Evolutionary conservation across 352 stramenopile genomes (phyloP).

Genomic region (Thraustochytrium striatum): DNA sequence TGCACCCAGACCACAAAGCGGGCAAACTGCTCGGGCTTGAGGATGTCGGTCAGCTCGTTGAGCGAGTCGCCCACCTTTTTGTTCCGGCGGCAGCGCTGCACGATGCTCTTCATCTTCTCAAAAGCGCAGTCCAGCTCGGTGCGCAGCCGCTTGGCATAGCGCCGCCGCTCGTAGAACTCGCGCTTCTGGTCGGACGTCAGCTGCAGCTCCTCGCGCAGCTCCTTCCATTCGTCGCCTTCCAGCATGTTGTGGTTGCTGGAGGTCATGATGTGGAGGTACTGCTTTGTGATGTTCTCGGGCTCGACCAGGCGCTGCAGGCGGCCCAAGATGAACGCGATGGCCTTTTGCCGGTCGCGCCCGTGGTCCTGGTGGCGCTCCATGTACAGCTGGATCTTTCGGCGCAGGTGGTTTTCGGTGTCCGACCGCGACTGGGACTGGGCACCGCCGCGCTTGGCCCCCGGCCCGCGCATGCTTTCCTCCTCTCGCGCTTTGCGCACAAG

Average conservation of each 20-base stretch:
- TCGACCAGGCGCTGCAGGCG: slow-evolving; percentile 36
- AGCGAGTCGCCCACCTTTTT: slow-evolving; percentile 48
- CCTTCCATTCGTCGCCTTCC: not conserved
- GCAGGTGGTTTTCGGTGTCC: not conserved
- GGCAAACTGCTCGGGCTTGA: slow-evolving; percentile 44
- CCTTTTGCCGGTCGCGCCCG: slow-evolving; percentile 43
- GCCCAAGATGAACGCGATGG: slow-evolving; percentile 41
- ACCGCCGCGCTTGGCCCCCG: no score
- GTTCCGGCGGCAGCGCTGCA: slow-evolving; percentile 36
- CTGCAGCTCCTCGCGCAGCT: slow-evolving; percentile 33
- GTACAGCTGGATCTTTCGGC: slow-evolving; percentile 38
- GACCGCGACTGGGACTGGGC: no score
- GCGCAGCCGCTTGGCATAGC: slow-evolving; percentile 39
- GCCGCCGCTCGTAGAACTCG: slow-evolving; percentile 19
- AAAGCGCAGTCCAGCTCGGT: slow-evolving; percentile 45
- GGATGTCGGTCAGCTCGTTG: slow-evolving; percentile 32
- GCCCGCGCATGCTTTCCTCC: no score
- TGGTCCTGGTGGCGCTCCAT: slow-evolving; percentile 47
- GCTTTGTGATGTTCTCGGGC: slow-evolving; percentile 34
- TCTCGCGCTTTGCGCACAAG: slow-evolving; percentile 29
- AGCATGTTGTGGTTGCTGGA: not conserved
- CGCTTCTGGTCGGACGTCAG: slow-evolving; percentile 36
- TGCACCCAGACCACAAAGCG: slow-evolving; percentile 48
- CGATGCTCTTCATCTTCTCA: slow-evolving; percentile 47
- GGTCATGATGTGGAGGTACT: slow-evolving; percentile 47